Conservation (phyloP, 1,139 yeast genomes). For the Diutina pseudorugosa region DNA sequence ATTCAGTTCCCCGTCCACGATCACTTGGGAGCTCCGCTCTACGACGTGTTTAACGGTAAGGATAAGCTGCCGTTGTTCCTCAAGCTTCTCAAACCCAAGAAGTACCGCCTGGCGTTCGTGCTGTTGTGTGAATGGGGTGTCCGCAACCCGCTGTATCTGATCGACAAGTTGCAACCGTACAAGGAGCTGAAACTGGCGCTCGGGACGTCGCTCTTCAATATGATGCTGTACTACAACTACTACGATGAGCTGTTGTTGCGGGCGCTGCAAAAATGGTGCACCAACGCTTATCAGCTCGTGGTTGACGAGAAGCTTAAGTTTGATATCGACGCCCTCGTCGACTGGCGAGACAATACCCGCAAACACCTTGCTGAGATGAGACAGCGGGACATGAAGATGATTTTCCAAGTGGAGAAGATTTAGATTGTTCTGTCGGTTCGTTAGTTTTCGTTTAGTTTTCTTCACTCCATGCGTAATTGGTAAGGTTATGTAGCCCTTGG, state of each 20-base stretch:
- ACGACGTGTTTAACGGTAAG: conserved; percentile 17
- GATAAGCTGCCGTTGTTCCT: conserved; percentile 23
- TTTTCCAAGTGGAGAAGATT: conserved; percentile 28
- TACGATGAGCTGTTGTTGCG: conserved; percentile 21
- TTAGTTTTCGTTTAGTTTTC: too few relatives aligned
- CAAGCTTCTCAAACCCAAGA: conserved; percentile 28
- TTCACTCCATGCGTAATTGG: too few relatives aligned
- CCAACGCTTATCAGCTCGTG: conserved; percentile 20
- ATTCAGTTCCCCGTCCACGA: conserved; percentile 20
- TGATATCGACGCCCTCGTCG: conserved; percentile 19
- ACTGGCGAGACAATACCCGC: conserved; percentile 28
- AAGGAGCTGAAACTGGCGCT: conserved; percentile 20
- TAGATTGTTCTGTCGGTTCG: conserved; percentile 10
- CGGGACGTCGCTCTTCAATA: conserved; percentile 19
- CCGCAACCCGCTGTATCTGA: conserved; percentile 22
- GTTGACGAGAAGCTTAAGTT: conserved; percentile 19
- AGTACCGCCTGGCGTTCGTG: conserved; percentile 19
- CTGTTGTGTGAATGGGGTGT: conserved; percentile 25
- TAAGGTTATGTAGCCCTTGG: not conserved
- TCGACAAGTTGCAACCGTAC: conserved; percentile 18
- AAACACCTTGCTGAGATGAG: conserved; percentile 15
- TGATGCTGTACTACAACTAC: conserved; percentile 18
- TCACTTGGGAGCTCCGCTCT: conserved; percentile 14
- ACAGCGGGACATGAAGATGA: conserved; percentile 22
- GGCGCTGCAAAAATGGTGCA: conserved; percentile 19